Base-by-base conservation (phyloP, 2,329 filamentous ascomycete species). In the Fragosphaeria purpurea region DNA sequence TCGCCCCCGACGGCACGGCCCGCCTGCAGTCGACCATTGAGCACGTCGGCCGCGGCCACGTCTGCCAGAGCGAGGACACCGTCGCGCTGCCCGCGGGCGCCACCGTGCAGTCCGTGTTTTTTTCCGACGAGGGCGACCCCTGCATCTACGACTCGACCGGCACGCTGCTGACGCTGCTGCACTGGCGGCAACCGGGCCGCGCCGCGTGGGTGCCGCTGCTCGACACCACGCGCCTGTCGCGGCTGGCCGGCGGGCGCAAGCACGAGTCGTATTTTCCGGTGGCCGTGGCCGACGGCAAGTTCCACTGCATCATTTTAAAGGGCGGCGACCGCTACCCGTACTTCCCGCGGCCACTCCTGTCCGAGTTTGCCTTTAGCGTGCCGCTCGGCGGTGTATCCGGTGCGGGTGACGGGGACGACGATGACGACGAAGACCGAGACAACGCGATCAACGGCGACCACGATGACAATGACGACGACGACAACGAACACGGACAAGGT, bases 301-400 rank as follows among this genome's bases (percentile, higher is more conserved):
- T 98, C 67, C 91, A 97, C 74, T 98, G 94, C 70, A 96, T 98
- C 68, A 97, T 98, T 60, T 82, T 98, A 62, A 98, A 98, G 70
- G 93, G 93, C 55, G 86, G 86, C 38, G 93, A 98, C 63, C 80
- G 85, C 62, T 88, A 96, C 62, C 90, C 91, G 0, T 96, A 93
- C 70, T 97, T 91, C 69, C 93, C 88, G 9, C 83, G 86, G 8
- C 90, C 88, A 2, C 72, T 96, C 39, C 82, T 98, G 38, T 90
- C 85, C 41, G 93, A 98, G 65, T 98, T 98, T 62, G 87, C 89
- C 46, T 95, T 98, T 64, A 81, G 84, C 42, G 79, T 98, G 13
- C 93, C 94, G 0, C 71, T 96, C 37, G 79, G 80, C 4, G 79
- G 79, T 2, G 65, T 70, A 5, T 37, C 50, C 39, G 9, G 45